Percentiles rank a stretch among this genome's conserved stretches.
Evolutionary conservation across 768 basidiomycete species (phyloP).

Genomic region (Dentipellis fragilis): DNA sequence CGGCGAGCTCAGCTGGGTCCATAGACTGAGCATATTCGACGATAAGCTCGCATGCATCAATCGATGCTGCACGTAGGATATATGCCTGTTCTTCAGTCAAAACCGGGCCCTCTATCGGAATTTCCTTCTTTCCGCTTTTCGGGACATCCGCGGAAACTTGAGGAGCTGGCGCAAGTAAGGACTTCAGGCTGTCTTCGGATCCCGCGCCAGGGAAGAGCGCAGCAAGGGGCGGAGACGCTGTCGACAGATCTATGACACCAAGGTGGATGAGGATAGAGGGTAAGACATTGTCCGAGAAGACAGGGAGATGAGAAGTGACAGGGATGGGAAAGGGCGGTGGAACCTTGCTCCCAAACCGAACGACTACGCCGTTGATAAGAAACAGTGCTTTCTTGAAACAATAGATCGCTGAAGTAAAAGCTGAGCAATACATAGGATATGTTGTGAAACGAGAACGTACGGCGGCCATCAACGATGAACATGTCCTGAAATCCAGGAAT

Average conservation of each 20-base stretch:
- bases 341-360: constrained; percentile 52
- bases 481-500: constrained; percentile 82
- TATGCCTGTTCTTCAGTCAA: constrained; percentile 56
- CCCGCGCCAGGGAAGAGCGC: constrained; percentile 40
- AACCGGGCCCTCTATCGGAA: constrained; percentile 39
- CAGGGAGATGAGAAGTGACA: constrained; percentile 44
- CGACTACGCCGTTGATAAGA: constrained; percentile 56
- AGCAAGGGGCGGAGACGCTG: constrained; percentile 25
- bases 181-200: constrained; percentile 26
- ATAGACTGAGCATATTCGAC: constrained; percentile 39
- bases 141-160: constrained; percentile 6
- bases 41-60: constrained; percentile 70
- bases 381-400: constrained; percentile 88
- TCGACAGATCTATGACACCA: constrained; percentile 61
- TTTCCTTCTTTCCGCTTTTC: constrained; percentile 12
- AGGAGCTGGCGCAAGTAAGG: constrained; percentile 28
- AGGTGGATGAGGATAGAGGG: constrained; percentile 76
- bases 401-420: constrained; percentile 50
- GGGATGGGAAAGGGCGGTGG: constrained; percentile 55
- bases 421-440: background rate
- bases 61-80: constrained; percentile 66
- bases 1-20: constrained; percentile 16
- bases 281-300: constrained; percentile 75
- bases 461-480: constrained; percentile 50
- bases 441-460: constrained; percentile 28